Evolutionary conservation across 139 green algal species (phyloP), one percentile per base, ranked within the genome.

Genomic region (Chlamydomonas incerta): DNA sequence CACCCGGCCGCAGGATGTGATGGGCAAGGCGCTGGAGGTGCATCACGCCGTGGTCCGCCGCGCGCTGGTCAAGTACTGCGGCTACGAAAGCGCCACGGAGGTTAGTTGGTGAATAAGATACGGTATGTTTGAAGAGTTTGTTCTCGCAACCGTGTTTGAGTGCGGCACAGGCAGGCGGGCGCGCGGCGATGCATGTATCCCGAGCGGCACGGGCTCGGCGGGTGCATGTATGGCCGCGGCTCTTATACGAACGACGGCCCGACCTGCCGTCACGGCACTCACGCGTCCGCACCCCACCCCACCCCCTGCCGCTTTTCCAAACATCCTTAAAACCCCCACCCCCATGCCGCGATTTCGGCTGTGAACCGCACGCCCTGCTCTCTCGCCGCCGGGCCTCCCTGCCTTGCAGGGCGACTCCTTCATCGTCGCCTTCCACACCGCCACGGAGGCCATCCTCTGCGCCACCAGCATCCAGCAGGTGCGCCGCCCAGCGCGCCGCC

Each of bases 21-120:
- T 85, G 80, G 80, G 18, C 31, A 23, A n/a, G 21, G 80, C 80
- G 3, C 31, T 85, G 50, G 66, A 67, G 50, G 1, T 76, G 23
- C 80, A 85, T 41, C 76, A 83, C 63, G 88, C 91, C 63, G 90
- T 95, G 79, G 77, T 96, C 55, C 88, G 93, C 33, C 90, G 87
- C 79, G 85, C 92, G 82, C 83, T 90, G 77, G 8, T 37, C 17
- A 34, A 41, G 26, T 62, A 13, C 52, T 57, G 14, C 8, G 67
- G 80, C 13, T 86, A 86, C 52, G 80, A 86, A 67, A 79, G 67
- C 33, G 80, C 80, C 11, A 83, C 76, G 0, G 76, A 83, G 76
- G 62, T 83, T 41, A 14, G 62, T 26, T n/a, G 50, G 50, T 57
- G 50, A 10, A 57, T 26, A 60, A 60, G 55, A 6, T 14, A 6